Base-by-base conservation (phyloP, 495 filamentous ascomycete species). In the Talaromyces stipitatus region DNA sequence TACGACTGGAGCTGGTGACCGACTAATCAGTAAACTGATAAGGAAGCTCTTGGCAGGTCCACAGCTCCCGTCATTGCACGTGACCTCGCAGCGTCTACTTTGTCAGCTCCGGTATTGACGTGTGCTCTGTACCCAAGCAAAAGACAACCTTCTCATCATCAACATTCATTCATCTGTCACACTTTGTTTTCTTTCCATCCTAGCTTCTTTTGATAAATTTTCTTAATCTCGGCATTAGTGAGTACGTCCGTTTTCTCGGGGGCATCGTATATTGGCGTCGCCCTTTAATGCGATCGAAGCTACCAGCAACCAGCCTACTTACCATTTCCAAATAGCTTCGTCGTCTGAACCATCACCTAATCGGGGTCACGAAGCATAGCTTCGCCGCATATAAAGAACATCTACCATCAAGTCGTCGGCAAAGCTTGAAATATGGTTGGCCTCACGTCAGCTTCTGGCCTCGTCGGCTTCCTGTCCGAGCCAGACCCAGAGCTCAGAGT, bases 391-490 rank as follows among this genome's bases (percentile, higher is more conserved):
- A 2, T 55, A 20, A 7, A 48, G 2, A 5, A 48, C 9, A 27
- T 46, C 33, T 18, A 30, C 32, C n/a, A 43, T 46, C 24, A 29
- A 45, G 4, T 28, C n/a, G 16, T 8, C 24, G 9, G 16, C 36
- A n/a, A 55, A 41, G 20, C 27, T 55, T 45, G n/a, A 53, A 45
- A 66, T 20, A 99, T 99, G 94, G 89, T 92, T 68, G 91, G 88
- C 69, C 79, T 99, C 65, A 89, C 90, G 64, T 96, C 95, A 55
- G 95, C 92, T 59, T 89, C 89, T 56, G 95, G 95, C 66, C 85
- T 99, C 38, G 85, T 99, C 66, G 92, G 91, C 71, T 95, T 97
- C 71, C 83, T 99, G 47, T 87, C 91, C 61, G 95, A 99, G 69
- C 89, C 92, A 51, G 94, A 97, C 73, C 80, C 85, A 22, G 89